Evolutionary conservation across 208 protist species (phyloP).

Genomic region (Novymonas esmeraldas): DNA sequence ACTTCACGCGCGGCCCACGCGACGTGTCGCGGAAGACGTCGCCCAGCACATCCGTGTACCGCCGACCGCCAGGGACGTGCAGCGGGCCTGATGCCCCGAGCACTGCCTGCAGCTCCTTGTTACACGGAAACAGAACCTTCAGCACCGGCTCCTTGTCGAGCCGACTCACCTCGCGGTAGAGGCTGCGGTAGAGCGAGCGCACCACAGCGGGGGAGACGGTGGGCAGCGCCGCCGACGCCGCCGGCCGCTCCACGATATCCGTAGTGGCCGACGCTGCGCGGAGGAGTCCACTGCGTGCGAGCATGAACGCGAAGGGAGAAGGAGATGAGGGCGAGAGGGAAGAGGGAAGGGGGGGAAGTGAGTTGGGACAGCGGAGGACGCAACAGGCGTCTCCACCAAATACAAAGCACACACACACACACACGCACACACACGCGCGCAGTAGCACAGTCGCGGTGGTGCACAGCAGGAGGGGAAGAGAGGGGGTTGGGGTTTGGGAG

Average conservation of each 20-base stretch:
- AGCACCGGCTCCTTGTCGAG: constrained; percentile 67
- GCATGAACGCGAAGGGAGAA: constrained; percentile 9
- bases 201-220: constrained; percentile 63
- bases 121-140: constrained; percentile 76
- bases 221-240: constrained; percentile 32
- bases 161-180: constrained; percentile 60
- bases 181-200: constrained; percentile 71
- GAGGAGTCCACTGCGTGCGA: constrained; percentile 19
- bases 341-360: not conserved
- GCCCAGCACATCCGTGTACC: constrained; percentile 61
- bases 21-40: constrained; percentile 51
- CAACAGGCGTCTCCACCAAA: no score
- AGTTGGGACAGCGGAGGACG: not conserved
- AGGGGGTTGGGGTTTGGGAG: no score
- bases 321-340: not conserved
- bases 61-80: constrained; percentile 55
- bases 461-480: no score
- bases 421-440: constrained; percentile 1
- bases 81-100: constrained; percentile 46
- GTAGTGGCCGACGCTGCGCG: constrained; percentile 17
- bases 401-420: no score
- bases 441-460: not conserved
- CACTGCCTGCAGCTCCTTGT: constrained; percentile 64
- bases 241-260: constrained; percentile 28
- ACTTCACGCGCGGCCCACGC: constrained; percentile 43